Percentiles rank a stretch among this genome's conserved stretches.
phyloP scores from a whole-genome alignment of 805 yeast genomes.

The Wickerhamiella lipophila region DNA sequence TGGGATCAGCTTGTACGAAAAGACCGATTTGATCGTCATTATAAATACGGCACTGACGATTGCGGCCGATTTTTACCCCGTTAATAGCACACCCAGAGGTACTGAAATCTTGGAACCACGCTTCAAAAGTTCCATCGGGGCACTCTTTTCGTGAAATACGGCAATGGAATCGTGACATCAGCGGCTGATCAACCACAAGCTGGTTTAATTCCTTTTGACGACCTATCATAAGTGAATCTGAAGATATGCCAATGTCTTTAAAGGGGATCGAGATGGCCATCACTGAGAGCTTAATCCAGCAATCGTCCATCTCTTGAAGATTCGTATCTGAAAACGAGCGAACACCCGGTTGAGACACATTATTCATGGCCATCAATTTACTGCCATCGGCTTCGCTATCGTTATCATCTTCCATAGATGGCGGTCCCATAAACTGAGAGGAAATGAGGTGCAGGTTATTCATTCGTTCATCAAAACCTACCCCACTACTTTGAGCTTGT shows the following conservation, averaged over 20 bases:
- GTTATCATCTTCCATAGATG: slow-evolving; percentile 2
- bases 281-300: slow-evolving; percentile 51
- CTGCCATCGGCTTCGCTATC: slow-evolving; percentile 6
- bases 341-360: slow-evolving; percentile 15
- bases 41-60: background rate
- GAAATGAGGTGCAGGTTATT: background rate
- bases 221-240: slow-evolving; percentile 62
- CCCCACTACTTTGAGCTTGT: slow-evolving; percentile 5
- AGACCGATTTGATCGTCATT: slow-evolving; percentile 1
- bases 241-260: slow-evolving; percentile 46
- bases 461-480: background rate
- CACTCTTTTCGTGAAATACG: slow-evolving; percentile 35
- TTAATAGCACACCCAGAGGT: slow-evolving; percentile 4
- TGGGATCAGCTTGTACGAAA: background rate
- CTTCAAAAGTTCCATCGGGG: slow-evolving; percentile 35
- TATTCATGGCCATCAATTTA: background rate
- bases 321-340: slow-evolving; percentile 22
- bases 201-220: slow-evolving; percentile 37
- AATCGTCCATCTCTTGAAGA: slow-evolving; percentile 31
- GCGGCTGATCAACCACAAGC: slow-evolving; percentile 46
- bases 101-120: slow-evolving; percentile 46
- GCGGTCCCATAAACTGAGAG: background rate
- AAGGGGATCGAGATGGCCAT: slow-evolving; percentile 35
- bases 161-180: slow-evolving; percentile 81
- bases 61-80: background rate